Evolutionary conservation across 179 eudicot species (phyloP).

Genomic region (Actinidia arguta): DNA sequence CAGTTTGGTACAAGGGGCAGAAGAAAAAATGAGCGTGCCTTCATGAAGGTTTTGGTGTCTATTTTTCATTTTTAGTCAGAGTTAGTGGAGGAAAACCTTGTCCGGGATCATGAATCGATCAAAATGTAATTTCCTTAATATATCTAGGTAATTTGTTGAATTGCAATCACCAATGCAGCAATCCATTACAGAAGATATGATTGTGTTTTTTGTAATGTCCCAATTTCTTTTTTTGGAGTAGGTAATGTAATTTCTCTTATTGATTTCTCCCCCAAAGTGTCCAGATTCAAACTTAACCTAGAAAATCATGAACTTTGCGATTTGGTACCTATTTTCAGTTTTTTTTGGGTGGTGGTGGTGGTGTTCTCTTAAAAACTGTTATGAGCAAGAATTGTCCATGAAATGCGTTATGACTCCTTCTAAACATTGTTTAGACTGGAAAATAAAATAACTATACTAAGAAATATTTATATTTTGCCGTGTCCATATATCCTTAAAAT

Average conservation of each 20-base stretch:
- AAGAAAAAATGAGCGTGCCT: no score
- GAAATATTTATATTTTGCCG: no score
- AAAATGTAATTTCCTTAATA: no score
- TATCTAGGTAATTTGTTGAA: background rate
- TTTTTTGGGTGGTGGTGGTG: no score
- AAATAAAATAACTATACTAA: no score
- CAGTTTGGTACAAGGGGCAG: no score
- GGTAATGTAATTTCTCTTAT: background rate
- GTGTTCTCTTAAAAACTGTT: background rate
- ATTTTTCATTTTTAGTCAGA: background rate
- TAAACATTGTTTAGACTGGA: no score
- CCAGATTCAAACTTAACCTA: no score
- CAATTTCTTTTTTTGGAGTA: background rate
- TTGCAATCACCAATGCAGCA: background rate
- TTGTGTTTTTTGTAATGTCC: background rate
- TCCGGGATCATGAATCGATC: no score
- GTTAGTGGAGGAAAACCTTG: background rate
- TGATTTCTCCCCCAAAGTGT: background rate
- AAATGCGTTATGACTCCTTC: no score
- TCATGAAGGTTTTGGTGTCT: background rate
- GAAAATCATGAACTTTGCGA: no score
- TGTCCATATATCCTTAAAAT: background rate
- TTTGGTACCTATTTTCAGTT: no score
- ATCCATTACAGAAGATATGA: background rate
- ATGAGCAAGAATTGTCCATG: background rate